Percentiles rank a stretch among this genome's conserved stretches.
Conservation (phyloP, 1,284 basidiomycete genomes). For the Malassezia cuniculi region DNA sequence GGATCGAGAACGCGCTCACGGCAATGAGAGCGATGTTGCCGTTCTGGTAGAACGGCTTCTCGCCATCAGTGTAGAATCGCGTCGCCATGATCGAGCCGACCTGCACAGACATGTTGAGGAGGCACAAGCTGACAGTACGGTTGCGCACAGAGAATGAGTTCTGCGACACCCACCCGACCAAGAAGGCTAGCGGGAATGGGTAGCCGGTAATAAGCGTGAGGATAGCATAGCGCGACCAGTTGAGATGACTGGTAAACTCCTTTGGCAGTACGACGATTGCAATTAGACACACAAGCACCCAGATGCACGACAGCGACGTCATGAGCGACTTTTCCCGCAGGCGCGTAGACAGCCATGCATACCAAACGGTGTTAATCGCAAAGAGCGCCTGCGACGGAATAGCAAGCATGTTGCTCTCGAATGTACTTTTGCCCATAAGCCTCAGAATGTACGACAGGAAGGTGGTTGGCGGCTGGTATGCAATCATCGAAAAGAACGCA, state of each 20-base stretch:
- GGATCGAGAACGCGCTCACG: conserved; percentile 12
- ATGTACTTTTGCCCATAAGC: conserved; percentile 19
- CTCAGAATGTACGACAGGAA: conserved; percentile 13
- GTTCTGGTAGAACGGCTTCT: conserved; percentile 23
- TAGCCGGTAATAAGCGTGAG: conserved; percentile 17
- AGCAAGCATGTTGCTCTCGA: conserved; percentile 26
- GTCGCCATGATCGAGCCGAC: conserved; percentile 18
- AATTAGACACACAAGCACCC: conserved; percentile 11
- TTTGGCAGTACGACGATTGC: conserved; percentile 9
- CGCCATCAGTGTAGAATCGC: conserved; percentile 21
- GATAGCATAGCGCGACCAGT: conserved; percentile 20
- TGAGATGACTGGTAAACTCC: conserved; percentile 1
- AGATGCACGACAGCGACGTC: conserved; percentile 6
- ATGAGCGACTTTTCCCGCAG: conserved; percentile 9
- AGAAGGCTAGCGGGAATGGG: conserved; percentile 10
- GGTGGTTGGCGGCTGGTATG: conserved; percentile 10
- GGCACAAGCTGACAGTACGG: conserved; percentile 18
- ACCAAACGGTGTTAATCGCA: conserved; percentile 16
- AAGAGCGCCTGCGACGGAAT: conserved; percentile 24
- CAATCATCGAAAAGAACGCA: conserved; percentile 32
- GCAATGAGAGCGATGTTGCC: conserved; percentile 19
- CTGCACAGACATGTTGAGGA: conserved; percentile 34
- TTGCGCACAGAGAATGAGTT: conserved; percentile 23
- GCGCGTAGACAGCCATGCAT: conserved; percentile 15
- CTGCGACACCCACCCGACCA: conserved; percentile 8